Evolutionary conservation across 116 monocot species (phyloP).

Genomic region (Thalassia testudinum): DNA sequence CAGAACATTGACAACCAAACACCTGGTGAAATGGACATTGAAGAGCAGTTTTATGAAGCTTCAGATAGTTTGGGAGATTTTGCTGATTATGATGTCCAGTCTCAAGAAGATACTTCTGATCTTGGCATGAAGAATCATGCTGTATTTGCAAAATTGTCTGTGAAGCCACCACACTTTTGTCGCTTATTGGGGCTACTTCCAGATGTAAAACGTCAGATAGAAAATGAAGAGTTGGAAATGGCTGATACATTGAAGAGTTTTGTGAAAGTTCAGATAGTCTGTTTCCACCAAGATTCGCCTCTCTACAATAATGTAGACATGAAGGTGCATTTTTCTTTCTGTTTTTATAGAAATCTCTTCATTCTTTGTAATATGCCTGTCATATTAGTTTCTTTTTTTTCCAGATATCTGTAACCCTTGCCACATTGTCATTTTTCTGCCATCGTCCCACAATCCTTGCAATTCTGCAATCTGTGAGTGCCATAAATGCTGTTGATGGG

Average conservation of each 20-base stretch:
- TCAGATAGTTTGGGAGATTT: slow-evolving; percentile 50
- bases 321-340: slow-evolving; percentile 14
- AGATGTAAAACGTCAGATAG: slow-evolving; percentile 18
- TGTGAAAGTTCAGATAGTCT: slow-evolving; percentile 83
- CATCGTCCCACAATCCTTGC: slow-evolving; percentile 92
- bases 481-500: slow-evolving; percentile 45
- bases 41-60: slow-evolving; percentile 87
- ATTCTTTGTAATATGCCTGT: too few relatives aligned
- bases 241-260: slow-evolving; percentile 55
- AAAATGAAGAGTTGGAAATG: slow-evolving; percentile 13
- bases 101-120: slow-evolving; percentile 17
- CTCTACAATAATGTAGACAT: slow-evolving; percentile 68
- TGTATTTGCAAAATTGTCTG: slow-evolving; percentile 14
- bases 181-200: slow-evolving; percentile 73
- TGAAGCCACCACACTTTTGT: slow-evolving; percentile 56
- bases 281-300: slow-evolving; percentile 62
- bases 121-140: slow-evolving; percentile 15
- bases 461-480: slow-evolving; percentile 67
- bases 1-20: slow-evolving; percentile 11
- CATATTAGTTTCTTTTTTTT: neutral
- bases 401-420: slow-evolving; percentile 66
- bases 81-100: slow-evolving; percentile 18
- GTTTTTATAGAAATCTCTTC: too few relatives aligned
- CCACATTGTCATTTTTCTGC: slow-evolving; percentile 84
- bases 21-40: slow-evolving; percentile 28